Conservation (phyloP, 2,329 filamentous ascomycete genomes). For the Shiraia sp. region DNA sequence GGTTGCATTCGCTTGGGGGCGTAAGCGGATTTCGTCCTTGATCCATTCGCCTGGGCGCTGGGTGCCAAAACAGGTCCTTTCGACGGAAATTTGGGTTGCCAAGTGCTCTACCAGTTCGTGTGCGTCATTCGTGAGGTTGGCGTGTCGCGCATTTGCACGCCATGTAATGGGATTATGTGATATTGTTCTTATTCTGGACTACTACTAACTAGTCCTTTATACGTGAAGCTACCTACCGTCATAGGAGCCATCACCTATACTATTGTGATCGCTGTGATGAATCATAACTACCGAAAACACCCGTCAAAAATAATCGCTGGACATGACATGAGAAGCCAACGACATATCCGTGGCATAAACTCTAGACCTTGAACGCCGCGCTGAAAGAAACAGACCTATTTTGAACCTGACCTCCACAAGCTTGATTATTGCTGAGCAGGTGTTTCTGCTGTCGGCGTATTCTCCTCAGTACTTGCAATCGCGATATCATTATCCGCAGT, state of each 20-base stretch:
- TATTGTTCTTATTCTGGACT: constrained; percentile 3
- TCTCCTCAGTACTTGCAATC: constrained; percentile 37
- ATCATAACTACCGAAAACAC: background rate
- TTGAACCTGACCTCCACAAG: constrained; percentile 3
- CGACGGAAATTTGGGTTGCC: background rate
- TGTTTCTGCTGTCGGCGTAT: constrained; percentile 26
- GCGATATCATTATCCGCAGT: constrained; percentile 27
- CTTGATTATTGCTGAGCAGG: constrained; percentile 15
- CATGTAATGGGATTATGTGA: background rate
- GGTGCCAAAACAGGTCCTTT: too few relatives aligned
- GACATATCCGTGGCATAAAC: constrained; percentile 2
- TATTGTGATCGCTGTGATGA: background rate
- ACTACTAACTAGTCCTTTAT: constrained; percentile 2
- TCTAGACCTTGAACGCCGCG: constrained; percentile 22
- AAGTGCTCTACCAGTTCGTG: background rate
- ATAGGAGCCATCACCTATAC: background rate
- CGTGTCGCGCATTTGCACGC: background rate
- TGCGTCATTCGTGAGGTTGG: background rate
- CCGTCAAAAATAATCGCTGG: constrained; percentile 4
- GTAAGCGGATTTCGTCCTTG: too few relatives aligned
- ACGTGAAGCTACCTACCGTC: constrained; percentile 7
- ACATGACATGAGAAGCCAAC: constrained; percentile 3
- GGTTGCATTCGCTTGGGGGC: too few relatives aligned
- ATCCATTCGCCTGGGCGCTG: background rate
- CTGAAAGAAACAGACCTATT: constrained; percentile 12